Evolutionary conservation across 805 yeast genomes (phyloP), one percentile per base, ranked within the genome.

Genomic region (Wickerhamiella musiphila): DNA sequence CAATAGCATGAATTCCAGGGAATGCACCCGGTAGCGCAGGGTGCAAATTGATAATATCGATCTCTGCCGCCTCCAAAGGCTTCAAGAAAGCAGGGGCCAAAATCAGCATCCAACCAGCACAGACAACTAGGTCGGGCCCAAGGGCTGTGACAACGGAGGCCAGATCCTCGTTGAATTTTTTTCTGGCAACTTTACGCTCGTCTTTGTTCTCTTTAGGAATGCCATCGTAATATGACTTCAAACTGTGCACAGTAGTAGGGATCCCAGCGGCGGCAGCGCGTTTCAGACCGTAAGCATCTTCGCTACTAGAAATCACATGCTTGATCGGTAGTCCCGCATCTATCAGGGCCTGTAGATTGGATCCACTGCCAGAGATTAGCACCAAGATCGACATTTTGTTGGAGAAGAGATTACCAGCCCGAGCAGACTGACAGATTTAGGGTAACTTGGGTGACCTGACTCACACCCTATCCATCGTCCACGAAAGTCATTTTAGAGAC

Each of bases 31-130:
- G 98, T 37, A 90, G 68, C 1, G 98, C 96, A 4, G 98, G 98
- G 52, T 90, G 98, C 38, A 90, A 60, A 49, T 90, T 90, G 47
- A 90, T 83, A 40, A 90, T 84, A 23, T 84, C 79, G 18, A 83
- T 65, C 2, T 65, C 59, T 3, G 64, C 69, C 2, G 64, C 52
- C 31, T 61, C 68, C 21, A 84, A 54, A 3, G 84, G 83, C 24
- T 60, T 56, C 38, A 90, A 61, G 43, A 82, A 83, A 14, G 69
- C 62, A 3, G 81, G 73, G 1, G 94, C 78, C 37, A 90, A 62
- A 36, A 90, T 90, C 32, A 90, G 66, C 84, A 90, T 75, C 98
- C 98, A 90, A 2, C 98, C 98, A 4, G 98, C 98, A 57, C 98
- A 90, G 5, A 90, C 95, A 25, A 90, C 73, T 40, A 90, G 62